Evolutionary conservation across 495 filamentous ascomycete genomes (phyloP), one percentile per base, ranked within the genome.

Genomic region (Aspergillus asperescens): DNA sequence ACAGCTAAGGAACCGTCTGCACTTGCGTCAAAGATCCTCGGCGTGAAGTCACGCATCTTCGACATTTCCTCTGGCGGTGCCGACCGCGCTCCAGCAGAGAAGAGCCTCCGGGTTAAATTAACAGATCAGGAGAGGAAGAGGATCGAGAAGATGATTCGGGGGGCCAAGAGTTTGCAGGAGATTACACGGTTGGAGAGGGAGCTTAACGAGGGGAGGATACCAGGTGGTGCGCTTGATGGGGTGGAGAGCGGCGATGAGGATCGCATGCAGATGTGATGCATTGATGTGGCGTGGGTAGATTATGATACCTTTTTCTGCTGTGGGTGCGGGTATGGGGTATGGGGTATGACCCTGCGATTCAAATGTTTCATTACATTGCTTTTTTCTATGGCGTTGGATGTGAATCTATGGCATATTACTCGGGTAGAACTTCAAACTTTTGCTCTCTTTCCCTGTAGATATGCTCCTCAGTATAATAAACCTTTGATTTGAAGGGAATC

Each of bases 11-110:
- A 85, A 56, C 93, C 91, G 3, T 88, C 89, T 0, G 82, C 84
- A 12, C 77, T 96, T 16, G 92, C 91, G 29, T 81, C 81, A 25
- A 88, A 91, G 86, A 94, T 95, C 64, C 86, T 93, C 79, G 85
- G 86, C 44, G 73, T 87, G 73, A 94, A 94, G 74, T 91, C 89
- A 48, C 84, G 81, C 62, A 86, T 84, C 0, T 91, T 92, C 64
- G 86, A 90, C 60, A 72, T 85, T 5, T 67, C 84, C 1, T 69
- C 76, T n/a, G 64, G 62, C 38, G 56, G 61, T 49, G 55, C 68
- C 34, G 76, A 73, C 56, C 61, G 61, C 38, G 66, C 67, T 3
- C 54, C 74, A 15, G 67, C 75, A 7, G 81, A 84, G 34, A 88
- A 86, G 68, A 78, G 85, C 32, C 83, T 87, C 48, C 70, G 82